Conservation (phyloP, 2,329 filamentous ascomycete genomes). For the Pestalotiopsis sp. region DNA sequence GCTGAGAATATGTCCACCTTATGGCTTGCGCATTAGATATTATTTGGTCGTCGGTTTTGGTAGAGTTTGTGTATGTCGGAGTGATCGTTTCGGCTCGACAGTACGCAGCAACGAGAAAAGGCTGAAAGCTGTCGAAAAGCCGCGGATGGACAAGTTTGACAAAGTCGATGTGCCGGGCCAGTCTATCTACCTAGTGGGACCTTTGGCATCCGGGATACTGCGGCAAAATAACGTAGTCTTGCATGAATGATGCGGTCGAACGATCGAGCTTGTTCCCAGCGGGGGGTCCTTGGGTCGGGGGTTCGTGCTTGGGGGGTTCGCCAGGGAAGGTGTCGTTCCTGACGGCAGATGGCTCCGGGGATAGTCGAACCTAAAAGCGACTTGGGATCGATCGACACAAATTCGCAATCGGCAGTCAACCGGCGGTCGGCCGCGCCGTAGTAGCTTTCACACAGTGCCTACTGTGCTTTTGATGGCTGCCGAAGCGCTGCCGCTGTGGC, state of each 20-base stretch:
- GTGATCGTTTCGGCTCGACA: not conserved
- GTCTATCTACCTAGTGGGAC: not conserved
- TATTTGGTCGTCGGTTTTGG: not conserved
- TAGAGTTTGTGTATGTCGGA: not conserved
- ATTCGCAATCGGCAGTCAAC: not conserved
- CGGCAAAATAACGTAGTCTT: not conserved
- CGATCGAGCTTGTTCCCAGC: not conserved
- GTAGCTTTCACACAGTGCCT: not conserved
- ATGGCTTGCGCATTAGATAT: constrained; percentile 5
- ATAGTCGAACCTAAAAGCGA: constrained; percentile 4
- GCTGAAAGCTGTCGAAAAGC: not conserved
- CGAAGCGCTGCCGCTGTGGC: not conserved
- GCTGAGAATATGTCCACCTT: not conserved
- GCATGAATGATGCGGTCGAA: constrained; percentile 8
- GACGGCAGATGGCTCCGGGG: constrained; percentile 6
- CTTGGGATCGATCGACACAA: constrained; percentile 2
- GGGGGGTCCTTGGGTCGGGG: not conserved
- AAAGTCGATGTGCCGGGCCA: not conserved
- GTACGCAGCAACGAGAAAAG: not conserved
- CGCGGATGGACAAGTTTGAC: not conserved
- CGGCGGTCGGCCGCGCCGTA: constrained; percentile 1
- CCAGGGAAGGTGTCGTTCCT: not conserved
- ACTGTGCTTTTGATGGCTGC: not conserved
- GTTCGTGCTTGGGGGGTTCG: not conserved
- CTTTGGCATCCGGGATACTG: not conserved